These are phyloP conservation scores for Leccinum fibrillosum DNA, from an alignment of 768 basidiomycete species.

Conservation along the genomic window DNA sequence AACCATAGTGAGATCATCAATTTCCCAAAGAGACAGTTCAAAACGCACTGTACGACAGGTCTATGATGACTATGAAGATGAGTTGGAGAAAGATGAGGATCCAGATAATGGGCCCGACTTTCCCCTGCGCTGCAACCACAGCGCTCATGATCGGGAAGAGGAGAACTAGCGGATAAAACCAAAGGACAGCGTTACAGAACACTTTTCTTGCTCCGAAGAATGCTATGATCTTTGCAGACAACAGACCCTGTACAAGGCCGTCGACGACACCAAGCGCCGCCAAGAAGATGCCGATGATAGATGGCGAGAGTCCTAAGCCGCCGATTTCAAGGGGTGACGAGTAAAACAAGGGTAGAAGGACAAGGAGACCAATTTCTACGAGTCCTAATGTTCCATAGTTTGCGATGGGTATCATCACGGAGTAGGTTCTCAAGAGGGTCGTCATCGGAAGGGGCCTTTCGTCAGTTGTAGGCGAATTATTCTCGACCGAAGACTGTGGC, in stretches of 20 bases:
- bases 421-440: slow-evolving; percentile 21
- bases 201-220: slow-evolving; percentile 39
- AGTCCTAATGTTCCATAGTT: slow-evolving; percentile 44
- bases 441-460: slow-evolving; percentile 31
- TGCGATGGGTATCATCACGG: slow-evolving; percentile 40
- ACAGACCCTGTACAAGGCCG: slow-evolving; percentile 39
- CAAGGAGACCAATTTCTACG: slow-evolving; percentile 37
- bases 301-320: slow-evolving; percentile 40
- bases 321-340: slow-evolving; percentile 42
- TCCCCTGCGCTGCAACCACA: slow-evolving; percentile 30
- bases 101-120: slow-evolving; percentile 37
- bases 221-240: slow-evolving; percentile 39
- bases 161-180: slow-evolving; percentile 37
- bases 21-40: neutral
- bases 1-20: neutral
- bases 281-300: slow-evolving; percentile 38
- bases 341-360: slow-evolving; percentile 45
- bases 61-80: slow-evolving; percentile 31
- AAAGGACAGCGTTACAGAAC: slow-evolving; percentile 37
- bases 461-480: neutral
- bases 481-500: neutral
- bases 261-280: slow-evolving; percentile 35
- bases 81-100: slow-evolving; percentile 30
- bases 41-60: slow-evolving; percentile 41
- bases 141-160: slow-evolving; percentile 46